phyloP scores from a whole-genome alignment of 2,329 filamentous ascomycete genomes.

The Colletotrichum noveboracense region DNA sequence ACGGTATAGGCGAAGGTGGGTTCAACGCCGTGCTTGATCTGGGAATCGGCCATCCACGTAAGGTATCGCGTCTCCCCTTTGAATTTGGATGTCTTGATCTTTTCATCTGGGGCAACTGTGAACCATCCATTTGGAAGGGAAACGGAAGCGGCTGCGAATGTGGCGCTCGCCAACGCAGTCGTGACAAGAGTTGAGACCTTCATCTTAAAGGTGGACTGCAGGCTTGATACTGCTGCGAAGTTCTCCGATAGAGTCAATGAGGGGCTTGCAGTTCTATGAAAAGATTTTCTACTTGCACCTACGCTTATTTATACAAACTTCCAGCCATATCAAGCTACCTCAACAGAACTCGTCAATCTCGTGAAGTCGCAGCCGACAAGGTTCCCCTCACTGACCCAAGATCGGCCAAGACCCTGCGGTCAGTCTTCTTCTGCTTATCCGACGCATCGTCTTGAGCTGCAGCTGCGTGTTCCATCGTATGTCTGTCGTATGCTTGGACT shows the following conservation, averaged over 20 bases:
- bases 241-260: neutral
- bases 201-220: neutral
- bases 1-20: conserved; percentile 29
- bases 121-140: conserved; percentile 20
- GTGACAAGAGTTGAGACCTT: neutral
- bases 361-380: neutral
- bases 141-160: neutral
- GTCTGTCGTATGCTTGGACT: neutral
- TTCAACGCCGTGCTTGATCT: conserved; percentile 30
- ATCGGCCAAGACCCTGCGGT: neutral
- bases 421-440: conserved; percentile 1
- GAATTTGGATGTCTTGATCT: conserved; percentile 12
- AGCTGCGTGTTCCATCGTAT: neutral
- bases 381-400: conserved; percentile 12
- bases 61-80: conserved; percentile 22
- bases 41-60: conserved; percentile 32
- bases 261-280: neutral
- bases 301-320: neutral
- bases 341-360: neutral
- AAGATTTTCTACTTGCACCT: neutral
- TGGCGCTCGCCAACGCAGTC: neutral
- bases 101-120: conserved; percentile 10
- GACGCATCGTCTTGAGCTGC: neutral
- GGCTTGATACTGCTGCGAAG: neutral
- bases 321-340: neutral